phyloP scores from a whole-genome alignment of 345 rosid species.

The Firmiana major region DNA sequence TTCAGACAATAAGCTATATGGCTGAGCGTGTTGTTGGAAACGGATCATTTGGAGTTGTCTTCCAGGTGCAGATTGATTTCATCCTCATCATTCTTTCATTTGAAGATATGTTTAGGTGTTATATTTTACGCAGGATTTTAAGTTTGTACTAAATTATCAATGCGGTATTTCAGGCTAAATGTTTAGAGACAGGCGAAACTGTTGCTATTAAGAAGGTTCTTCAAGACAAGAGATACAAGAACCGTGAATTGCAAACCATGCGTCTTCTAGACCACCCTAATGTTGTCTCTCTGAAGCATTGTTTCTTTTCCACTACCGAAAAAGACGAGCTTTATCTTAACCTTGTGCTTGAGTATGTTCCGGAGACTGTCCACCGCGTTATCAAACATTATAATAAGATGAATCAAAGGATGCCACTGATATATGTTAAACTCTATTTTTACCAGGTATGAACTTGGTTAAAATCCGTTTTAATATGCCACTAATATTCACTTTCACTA shows the following conservation, averaged over 20 bases:
- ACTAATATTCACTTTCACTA: background rate
- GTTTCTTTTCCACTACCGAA: constrained; percentile 93
- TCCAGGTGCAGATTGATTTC: constrained; percentile 51
- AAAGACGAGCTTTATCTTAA: constrained; percentile 91
- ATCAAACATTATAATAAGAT: constrained; percentile 82
- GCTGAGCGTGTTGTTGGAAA: constrained; percentile 96
- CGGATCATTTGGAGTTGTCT: constrained; percentile 95
- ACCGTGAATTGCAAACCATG: constrained; percentile 96
- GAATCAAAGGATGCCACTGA: constrained; percentile 81
- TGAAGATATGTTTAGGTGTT: background rate
- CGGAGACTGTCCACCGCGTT: constrained; percentile 88
- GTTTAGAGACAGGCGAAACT: constrained; percentile 94
- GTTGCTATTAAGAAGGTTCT: constrained; percentile 89
- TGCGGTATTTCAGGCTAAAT: constrained; percentile 64
- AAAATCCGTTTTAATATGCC: background rate
- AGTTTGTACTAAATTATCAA: background rate
- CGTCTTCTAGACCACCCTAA: constrained; percentile 96
- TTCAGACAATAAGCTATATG: constrained; percentile 89
- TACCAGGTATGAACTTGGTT: constrained; percentile 58
- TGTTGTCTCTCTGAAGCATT: constrained; percentile 82
- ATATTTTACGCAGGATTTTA: background rate
- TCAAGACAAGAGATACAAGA: constrained; percentile 96
- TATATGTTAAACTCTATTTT: constrained; percentile 83
- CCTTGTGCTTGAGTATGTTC: constrained; percentile 89
- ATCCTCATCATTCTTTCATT: background rate